Evolutionary conservation across 306 rosid genomes (phyloP).

Genomic region (Sesbania bispinosa): DNA sequence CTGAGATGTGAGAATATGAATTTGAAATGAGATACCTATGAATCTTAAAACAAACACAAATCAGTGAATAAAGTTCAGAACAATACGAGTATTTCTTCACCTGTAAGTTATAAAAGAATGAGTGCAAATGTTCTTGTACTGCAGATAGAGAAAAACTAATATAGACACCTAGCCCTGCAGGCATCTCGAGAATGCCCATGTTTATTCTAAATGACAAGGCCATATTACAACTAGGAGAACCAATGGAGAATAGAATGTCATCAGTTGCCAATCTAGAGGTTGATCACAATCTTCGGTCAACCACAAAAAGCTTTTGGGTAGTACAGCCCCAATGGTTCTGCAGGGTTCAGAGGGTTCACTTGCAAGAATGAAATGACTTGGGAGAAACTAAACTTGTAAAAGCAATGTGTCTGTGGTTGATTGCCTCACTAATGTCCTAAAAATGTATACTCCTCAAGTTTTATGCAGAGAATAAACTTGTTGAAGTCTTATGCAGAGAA

Average conservation of each 20-base stretch:
- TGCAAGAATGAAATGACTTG: not conserved
- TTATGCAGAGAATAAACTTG: no score
- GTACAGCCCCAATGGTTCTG: not conserved
- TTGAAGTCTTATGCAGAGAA: no score
- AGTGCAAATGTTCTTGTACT: not conserved
- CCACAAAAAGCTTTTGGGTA: not conserved
- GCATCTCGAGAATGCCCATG: not conserved
- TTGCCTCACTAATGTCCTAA: not conserved
- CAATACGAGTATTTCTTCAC: constrained; percentile 3
- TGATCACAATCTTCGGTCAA: not conserved
- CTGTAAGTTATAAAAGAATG: not conserved
- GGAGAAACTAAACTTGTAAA: not conserved
- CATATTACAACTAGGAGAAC: not conserved
- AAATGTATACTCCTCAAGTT: no score
- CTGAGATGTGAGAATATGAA: not conserved
- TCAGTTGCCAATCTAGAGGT: not conserved
- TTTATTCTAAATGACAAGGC: not conserved
- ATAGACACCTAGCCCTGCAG: not conserved
- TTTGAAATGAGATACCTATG: not conserved
- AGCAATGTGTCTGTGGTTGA: not conserved
- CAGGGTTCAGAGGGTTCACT: not conserved
- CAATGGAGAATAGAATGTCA: not conserved
- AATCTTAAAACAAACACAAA: constrained; percentile 13
- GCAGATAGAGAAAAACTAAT: not conserved
- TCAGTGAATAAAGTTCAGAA: constrained; percentile 11